phyloP scores from a whole-genome alignment of 768 basidiomycete species.

The Hericium alpestre region DNA sequence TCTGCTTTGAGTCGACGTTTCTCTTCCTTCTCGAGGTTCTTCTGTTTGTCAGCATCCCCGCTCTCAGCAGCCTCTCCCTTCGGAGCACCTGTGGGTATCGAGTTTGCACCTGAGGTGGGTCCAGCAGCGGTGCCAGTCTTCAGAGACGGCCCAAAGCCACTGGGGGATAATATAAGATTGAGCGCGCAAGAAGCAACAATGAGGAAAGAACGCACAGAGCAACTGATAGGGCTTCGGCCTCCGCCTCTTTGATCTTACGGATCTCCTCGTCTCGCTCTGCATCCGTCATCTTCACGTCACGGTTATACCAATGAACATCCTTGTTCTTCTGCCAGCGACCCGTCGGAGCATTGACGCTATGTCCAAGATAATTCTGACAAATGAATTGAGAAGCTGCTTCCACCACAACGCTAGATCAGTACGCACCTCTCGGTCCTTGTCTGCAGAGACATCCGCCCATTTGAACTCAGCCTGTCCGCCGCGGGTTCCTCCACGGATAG shows the following conservation, averaged over 20 bases:
- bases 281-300: conserved; percentile 39
- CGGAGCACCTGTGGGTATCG: conserved; percentile 15
- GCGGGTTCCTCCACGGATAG: conserved; percentile 78
- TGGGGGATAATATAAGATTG: conserved; percentile 18
- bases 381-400: background rate
- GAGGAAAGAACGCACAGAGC: conserved; percentile 47
- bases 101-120: conserved; percentile 21
- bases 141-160: conserved; percentile 60
- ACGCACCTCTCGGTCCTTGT: conserved; percentile 84
- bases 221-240: conserved; percentile 77
- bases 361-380: conserved; percentile 82
- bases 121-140: conserved; percentile 10
- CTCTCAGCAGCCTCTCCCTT: conserved; percentile 1
- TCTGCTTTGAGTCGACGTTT: conserved; percentile 33
- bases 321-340: conserved; percentile 98
- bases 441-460: conserved; percentile 82
- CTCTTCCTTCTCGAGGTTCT: conserved; percentile 23
- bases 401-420: background rate
- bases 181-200: background rate
- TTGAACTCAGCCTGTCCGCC: conserved; percentile 90
- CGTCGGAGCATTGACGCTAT: conserved; percentile 89
- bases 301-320: conserved; percentile 90
- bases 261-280: conserved; percentile 63
- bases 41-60: conserved; percentile 5
- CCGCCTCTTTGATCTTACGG: conserved; percentile 70